Conservation (phyloP, 2,329 filamentous ascomycete genomes). For the Drechslerella stenobrocha region DNA sequence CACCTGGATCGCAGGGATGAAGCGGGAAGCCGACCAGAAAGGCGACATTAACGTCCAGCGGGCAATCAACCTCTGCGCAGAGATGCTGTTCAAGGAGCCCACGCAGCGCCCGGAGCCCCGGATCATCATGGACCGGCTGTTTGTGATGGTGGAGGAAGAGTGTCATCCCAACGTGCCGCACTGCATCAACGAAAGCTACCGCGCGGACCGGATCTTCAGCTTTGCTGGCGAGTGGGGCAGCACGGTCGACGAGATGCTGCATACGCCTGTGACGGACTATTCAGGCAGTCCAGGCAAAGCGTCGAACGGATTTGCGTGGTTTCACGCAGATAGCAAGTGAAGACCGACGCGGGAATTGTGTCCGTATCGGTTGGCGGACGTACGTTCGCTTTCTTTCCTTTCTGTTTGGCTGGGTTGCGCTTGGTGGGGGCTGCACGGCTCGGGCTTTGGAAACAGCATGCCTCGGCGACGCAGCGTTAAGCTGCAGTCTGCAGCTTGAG, state of each 20-base stretch:
- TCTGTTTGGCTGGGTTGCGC: too few species aligned
- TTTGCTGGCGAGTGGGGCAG: conserved; percentile 44
- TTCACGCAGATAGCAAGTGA: conserved; percentile 29
- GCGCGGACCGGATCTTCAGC: conserved; percentile 33
- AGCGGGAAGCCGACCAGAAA: conserved; percentile 61
- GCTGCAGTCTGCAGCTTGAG: conserved; percentile 7
- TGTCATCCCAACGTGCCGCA: conserved; percentile 42
- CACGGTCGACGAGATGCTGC: conserved; percentile 42
- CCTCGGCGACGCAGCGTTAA: not conserved
- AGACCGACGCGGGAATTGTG: too few species aligned
- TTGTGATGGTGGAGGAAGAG: conserved; percentile 40
- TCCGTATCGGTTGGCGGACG: too few species aligned
- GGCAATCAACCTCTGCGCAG: conserved; percentile 29
- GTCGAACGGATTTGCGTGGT: conserved; percentile 29
- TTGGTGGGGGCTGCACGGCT: not conserved
- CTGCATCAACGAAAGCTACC: conserved; percentile 32
- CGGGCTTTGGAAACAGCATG: not conserved
- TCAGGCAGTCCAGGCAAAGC: conserved; percentile 34
- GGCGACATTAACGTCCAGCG: conserved; percentile 44
- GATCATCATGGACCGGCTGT: conserved; percentile 36
- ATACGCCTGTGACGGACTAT: conserved; percentile 47
- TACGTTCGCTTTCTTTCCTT: too few species aligned
- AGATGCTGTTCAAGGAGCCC: conserved; percentile 47
- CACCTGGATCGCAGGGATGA: conserved; percentile 67
- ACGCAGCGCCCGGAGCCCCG: conserved; percentile 42